Evolutionary conservation across 768 basidiomycete genomes (phyloP), one percentile per base, ranked within the genome.

Genomic region (Leccinum rimulosum): DNA sequence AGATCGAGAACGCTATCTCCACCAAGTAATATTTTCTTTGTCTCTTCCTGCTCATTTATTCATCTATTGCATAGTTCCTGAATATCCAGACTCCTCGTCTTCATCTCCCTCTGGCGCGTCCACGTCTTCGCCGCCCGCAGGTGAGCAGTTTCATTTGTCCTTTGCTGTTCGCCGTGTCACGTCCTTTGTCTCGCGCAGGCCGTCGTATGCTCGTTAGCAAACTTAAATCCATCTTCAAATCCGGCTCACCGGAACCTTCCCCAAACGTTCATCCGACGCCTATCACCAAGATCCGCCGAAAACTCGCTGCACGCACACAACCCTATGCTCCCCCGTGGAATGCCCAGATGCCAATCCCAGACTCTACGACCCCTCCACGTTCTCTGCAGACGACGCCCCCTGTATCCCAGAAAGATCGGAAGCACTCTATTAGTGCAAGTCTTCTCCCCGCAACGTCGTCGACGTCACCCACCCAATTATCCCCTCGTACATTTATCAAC

Each of bases 311-410:
- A 36, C 75, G 75, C 17, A 76, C 76, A 11, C 75, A 76, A 17
- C 75, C 76, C 4, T 76, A 76, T 27, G 71, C 73, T 11, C 69
- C 74, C 36, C 75, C 76, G 4, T 76, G 74, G 64, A 77, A 74
- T 59, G 69, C 65, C 17, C 57, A 60, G 2, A 73, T 73, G 71
- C 70, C 70, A 17, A 45, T 57, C n/a, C 50, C 38, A 12, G 63
- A 68, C 17, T 45, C 49, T 10, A 48, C 47, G n/a, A 43, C n/a
- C 40, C 40, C 40, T 43, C n/a, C 40, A n/a, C 40, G 40, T 43
- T 43, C 40, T 9, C n/a, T 43, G 40, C 40, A 43, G n/a, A 38
- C 27, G 5, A 38, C 22, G 9, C 57, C 54, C 33, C 28, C 50
- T 19, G n/a, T 28, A 2, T 19, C 35, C 35, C 30, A 30, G 3